Evolutionary conservation across 108 stramenopile genomes (phyloP), one percentile per base, ranked within the genome.

Genomic region (Phaeodactylum tricornutum): DNA sequence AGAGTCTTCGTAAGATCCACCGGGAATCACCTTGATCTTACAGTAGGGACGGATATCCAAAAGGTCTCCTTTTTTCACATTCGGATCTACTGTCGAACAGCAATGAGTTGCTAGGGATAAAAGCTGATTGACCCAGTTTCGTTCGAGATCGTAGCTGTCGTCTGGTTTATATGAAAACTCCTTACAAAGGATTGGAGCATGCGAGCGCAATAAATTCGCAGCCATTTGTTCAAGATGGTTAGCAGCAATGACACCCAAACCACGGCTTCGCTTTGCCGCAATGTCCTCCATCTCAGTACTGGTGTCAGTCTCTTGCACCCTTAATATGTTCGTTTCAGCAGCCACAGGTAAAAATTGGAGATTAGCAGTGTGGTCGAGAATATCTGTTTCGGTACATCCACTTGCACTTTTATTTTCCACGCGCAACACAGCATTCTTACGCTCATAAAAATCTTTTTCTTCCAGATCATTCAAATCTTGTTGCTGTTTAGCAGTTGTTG

Each of bases 61-160:
- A 28, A 67, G 57, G 50, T 96, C 95, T 1, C 90, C 93, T 8
- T 64, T 73, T 45, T 80, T 87, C 20, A 96, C 86, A 56, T 93
- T 82, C 2, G 91, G 85, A 42, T 92, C 69, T 8, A 94, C 93
- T 1, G 87, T 85, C 11, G 77, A 67, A 66, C 83, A 86, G 58
- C 84, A 85, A 21, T 75, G 61, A 1, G 84, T 92, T 16, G 81
- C 73, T 42, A 86, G 62, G 21, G 67, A 71, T 76, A 92, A 79
- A 12, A 92, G 43, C 24, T 76, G 76, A 50, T 78, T 55, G 12
- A 92, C 51, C 90, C 85, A 87, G 35, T 62, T 44, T 29, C 57
- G 43, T 8, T 62, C 54, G 4, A 72, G 41, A 12, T 53, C 7
- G 28, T 27, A 38, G 60, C 15, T 0, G 45, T 47, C 45, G 30